These are phyloP conservation scores for Ramaria sp. DNA, from an alignment of 768 basidiomycete genomes.

Conservation along the genomic window DNA sequence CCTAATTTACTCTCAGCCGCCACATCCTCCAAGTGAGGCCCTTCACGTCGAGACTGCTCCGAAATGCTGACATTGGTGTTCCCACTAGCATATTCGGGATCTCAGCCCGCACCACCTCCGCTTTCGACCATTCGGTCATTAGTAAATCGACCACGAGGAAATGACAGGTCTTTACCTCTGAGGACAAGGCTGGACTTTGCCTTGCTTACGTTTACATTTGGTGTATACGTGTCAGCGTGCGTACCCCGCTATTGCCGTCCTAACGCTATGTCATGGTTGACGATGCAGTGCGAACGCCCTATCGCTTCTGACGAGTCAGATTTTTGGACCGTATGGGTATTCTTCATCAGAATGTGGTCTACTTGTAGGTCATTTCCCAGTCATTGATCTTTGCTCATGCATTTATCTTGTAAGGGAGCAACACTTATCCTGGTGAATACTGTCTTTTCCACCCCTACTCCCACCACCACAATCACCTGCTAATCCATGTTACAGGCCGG, in stretches of 20 bases:
- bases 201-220: slow-evolving; percentile 51
- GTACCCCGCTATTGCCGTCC: slow-evolving; percentile 17
- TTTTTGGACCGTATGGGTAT: slow-evolving; percentile 66
- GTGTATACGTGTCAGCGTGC: slow-evolving; percentile 52
- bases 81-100: slow-evolving; percentile 16
- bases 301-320: slow-evolving; percentile 54
- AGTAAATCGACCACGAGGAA: slow-evolving; percentile 27
- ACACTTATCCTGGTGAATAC: slow-evolving; percentile 11
- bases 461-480: background rate
- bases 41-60: too few relatives aligned
- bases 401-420: slow-evolving; percentile 8
- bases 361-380: background rate
- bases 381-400: background rate
- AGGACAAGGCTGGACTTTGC: slow-evolving; percentile 64
- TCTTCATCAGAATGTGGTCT: slow-evolving; percentile 22
- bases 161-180: slow-evolving; percentile 45
- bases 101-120: slow-evolving; percentile 13
- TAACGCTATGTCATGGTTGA: background rate
- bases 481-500: slow-evolving; percentile 28
- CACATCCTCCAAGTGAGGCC: slow-evolving; percentile 64
- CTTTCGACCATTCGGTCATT: slow-evolving; percentile 42
- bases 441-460: background rate
- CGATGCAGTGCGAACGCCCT: slow-evolving; percentile 46
- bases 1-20: slow-evolving; percentile 50
- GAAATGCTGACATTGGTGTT: background rate